Conservation (phyloP, 2,329 filamentous ascomycete species). For the Hypoxylon sp. region DNA sequence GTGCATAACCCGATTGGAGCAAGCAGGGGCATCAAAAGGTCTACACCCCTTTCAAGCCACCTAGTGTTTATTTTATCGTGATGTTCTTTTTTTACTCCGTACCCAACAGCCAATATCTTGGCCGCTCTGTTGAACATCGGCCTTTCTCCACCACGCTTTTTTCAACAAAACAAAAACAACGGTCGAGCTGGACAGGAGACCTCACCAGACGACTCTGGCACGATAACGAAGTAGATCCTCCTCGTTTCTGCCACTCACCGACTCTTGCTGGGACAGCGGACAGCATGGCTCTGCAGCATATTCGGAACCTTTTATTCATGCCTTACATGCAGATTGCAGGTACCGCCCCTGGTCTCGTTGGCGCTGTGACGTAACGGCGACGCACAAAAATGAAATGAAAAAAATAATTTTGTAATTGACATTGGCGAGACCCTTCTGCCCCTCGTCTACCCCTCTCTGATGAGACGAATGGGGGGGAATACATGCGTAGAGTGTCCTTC, state of each 20-base stretch:
- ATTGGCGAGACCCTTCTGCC: slow-evolving; percentile 47
- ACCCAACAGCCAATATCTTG: slow-evolving; percentile 48
- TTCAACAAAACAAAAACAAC: slow-evolving; percentile 40
- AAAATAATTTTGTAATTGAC: slow-evolving; percentile 44
- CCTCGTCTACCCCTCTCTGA: slow-evolving; percentile 29
- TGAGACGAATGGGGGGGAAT: slow-evolving; percentile 28
- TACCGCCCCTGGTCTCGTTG: slow-evolving; percentile 34
- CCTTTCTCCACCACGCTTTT: slow-evolving; percentile 46
- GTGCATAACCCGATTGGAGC: slow-evolving; percentile 51
- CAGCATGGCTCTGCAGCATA: slow-evolving; percentile 43
- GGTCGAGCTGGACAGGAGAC: slow-evolving; percentile 43
- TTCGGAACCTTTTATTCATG: slow-evolving; percentile 48
- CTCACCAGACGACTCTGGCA: slow-evolving; percentile 46
- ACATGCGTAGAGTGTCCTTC: slow-evolving; percentile 22
- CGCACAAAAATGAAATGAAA: slow-evolving; percentile 48
- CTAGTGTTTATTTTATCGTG: slow-evolving; percentile 36
- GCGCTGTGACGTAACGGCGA: slow-evolving; percentile 47
- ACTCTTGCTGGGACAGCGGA: slow-evolving; percentile 44
- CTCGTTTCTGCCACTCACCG: slow-evolving; percentile 50
- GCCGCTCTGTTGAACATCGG: slow-evolving; percentile 43
- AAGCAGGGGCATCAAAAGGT: slow-evolving; percentile 34
- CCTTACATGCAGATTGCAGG: slow-evolving; percentile 49
- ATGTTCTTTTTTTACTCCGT: slow-evolving; percentile 39
- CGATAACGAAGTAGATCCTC: slow-evolving; percentile 49
- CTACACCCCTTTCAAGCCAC: slow-evolving; percentile 39